These are phyloP conservation scores for Saccharomyces hybrid DNA, from an alignment of 1,139 yeast species.

Conservation along the genomic window DNA sequence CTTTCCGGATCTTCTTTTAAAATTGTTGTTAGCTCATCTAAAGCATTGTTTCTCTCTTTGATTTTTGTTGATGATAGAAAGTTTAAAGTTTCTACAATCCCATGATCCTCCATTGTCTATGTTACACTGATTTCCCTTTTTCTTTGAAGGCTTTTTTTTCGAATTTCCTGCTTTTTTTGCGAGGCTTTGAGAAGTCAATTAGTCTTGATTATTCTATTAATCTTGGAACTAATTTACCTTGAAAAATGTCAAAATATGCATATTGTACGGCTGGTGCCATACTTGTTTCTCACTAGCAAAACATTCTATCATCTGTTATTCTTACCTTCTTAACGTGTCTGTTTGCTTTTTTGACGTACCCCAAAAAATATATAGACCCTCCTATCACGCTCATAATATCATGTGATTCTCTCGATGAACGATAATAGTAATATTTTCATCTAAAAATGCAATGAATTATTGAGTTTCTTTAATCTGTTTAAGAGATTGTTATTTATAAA, in stretches of 20 bases:
- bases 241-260: neutral
- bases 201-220: neutral
- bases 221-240: neutral
- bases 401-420: neutral
- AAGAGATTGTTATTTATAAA: neutral
- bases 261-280: neutral
- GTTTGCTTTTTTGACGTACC: neutral
- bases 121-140: constrained; percentile 1
- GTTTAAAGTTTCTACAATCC: constrained; percentile 17
- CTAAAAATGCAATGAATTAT: neutral
- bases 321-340: neutral
- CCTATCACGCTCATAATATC: neutral
- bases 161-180: neutral
- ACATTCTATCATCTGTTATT: neutral
- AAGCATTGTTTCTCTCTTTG: constrained; percentile 47
- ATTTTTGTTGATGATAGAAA: constrained; percentile 40
- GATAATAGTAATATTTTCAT: neutral
- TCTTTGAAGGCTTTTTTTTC: neutral
- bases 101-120: constrained; percentile 19
- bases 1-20: constrained; percentile 20
- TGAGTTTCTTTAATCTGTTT: neutral
- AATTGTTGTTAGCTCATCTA: constrained; percentile 35
- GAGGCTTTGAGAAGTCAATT: neutral
- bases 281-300: neutral
- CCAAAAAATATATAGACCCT: neutral